Conservation (phyloP, 768 basidiomycete genomes). For the Suillus plorans region DNA sequence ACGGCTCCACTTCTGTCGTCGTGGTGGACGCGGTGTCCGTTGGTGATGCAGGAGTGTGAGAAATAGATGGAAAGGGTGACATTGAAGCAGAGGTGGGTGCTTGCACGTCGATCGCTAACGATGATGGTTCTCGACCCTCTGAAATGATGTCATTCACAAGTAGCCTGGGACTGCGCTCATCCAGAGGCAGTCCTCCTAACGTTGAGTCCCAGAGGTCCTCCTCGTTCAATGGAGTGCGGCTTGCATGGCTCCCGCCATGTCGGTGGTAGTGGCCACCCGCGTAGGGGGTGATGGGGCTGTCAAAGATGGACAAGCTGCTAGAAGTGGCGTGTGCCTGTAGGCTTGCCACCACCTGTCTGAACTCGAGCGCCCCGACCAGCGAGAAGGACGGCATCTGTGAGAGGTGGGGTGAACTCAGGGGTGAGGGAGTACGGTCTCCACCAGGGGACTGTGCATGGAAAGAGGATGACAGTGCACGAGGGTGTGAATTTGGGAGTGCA, state of each 20-base stretch:
- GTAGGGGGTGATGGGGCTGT: constrained; percentile 66
- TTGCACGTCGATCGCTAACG: background rate
- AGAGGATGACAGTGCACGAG: constrained; percentile 22
- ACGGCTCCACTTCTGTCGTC: constrained; percentile 46
- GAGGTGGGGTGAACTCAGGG: constrained; percentile 37
- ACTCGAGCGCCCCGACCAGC: constrained; percentile 93
- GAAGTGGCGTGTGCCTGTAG: constrained; percentile 69
- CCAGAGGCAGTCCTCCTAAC: constrained; percentile 46
- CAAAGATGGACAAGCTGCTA: constrained; percentile 61
- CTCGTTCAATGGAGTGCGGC: constrained; percentile 36
- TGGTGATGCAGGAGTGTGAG: constrained; percentile 51
- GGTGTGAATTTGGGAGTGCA: constrained; percentile 38
- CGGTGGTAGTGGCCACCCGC: constrained; percentile 73
- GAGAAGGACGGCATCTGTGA: constrained; percentile 81
- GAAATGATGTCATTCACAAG: constrained; percentile 29
- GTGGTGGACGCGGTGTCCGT: constrained; percentile 36
- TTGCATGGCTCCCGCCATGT: constrained; percentile 28
- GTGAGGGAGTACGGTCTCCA: constrained; percentile 46
- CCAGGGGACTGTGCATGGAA: constrained; percentile 22
- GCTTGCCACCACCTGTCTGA: constrained; percentile 85
- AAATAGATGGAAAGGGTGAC: constrained; percentile 52
- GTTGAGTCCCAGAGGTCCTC: constrained; percentile 51
- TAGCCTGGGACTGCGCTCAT: constrained; percentile 44
- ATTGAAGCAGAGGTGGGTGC: constrained; percentile 20
- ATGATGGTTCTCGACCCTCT: constrained; percentile 11